A percentile compares a stretch with the other conserved stretches of the same genome.
Evolutionary conservation across 1,139 yeast genomes (phyloP).

Genomic region (Hemisphaericaspora xylanilytica): DNA sequence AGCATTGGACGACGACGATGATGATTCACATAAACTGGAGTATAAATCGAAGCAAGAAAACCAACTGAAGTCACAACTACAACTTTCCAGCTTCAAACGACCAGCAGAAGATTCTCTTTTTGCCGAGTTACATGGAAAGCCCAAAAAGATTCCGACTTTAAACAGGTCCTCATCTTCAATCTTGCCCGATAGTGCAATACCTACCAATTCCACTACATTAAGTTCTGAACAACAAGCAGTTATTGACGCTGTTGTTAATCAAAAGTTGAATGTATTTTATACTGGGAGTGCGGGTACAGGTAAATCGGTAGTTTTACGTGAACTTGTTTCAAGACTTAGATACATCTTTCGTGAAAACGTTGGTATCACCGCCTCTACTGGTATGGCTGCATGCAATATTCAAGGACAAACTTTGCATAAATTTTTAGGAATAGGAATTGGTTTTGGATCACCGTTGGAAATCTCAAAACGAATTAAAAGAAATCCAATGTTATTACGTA

Average conservation of each 20-base stretch:
- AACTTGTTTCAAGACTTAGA: constrained; percentile 48
- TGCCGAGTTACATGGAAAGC: constrained; percentile 18
- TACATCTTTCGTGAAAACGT: constrained; percentile 43
- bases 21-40: neutral
- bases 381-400: constrained; percentile 84
- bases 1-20: neutral
- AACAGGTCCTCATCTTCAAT: neutral
- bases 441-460: constrained; percentile 45
- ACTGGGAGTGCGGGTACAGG: constrained; percentile 89
- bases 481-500: constrained; percentile 40
- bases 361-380: constrained; percentile 89
- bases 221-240: constrained; percentile 69
- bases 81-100: constrained; percentile 8
- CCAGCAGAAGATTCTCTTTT: constrained; percentile 10
- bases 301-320: constrained; percentile 69
- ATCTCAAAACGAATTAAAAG: constrained; percentile 47
- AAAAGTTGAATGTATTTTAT: constrained; percentile 56
- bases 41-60: neutral
- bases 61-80: neutral
- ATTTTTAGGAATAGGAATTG: constrained; percentile 78
- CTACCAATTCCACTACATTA: constrained; percentile 12
- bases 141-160: constrained; percentile 21
- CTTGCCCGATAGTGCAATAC: neutral
- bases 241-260: constrained; percentile 59
- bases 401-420: constrained; percentile 82